Base-by-base conservation (phyloP, 2,329 filamentous ascomycete species). In the Aspergillus neotritici region DNA sequence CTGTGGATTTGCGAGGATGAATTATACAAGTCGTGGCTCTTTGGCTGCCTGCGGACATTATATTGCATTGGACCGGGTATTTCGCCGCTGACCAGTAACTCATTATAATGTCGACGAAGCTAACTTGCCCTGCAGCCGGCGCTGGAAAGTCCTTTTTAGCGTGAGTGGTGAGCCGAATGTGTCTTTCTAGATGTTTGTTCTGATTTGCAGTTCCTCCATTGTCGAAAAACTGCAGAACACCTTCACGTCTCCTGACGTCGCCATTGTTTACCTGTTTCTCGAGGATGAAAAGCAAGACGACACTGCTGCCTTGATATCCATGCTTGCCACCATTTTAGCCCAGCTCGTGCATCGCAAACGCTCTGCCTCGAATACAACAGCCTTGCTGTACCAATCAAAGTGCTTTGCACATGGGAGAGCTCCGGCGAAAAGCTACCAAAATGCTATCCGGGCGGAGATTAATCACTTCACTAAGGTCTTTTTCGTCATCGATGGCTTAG, bases 81-180 rank as follows among this genome's bases (percentile, higher is more conserved):
- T 25, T 4, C 13, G 7, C 25, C 34, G 4, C 7, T 11, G 2
- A 25, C 10, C 17, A 35, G 13, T 15, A 12, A 12, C 32, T 14
- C 15, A 25, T 10, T 13, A 17, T 10, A 31, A 1, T 13, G 3
- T 12, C 29, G 12, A 15, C 5, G 14, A 30, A 32, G 5, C 30
- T 38, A 31, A 33, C 14, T 5, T 11, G 4, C 12, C 12, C 7
- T 32, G 21, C 21, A 62, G 60, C 61, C 30, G 60, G 61, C n/a
- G 58, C 50, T 10, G 59, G 58, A 1, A 62, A 62, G 33, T 62
- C 57, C 0, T 63, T 63, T 40, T 42, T 63, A n/a, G 49, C 59
- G 60, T 63, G 21, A 49, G 60, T 55, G 8, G 13, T 31, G 14
- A 34, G 43, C 7, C n/a, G 13, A 21, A 21, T 21, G 7, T 7